Evolutionary conservation across 257 asterid genomes (phyloP).

Genomic region (Solanum virginianum): DNA sequence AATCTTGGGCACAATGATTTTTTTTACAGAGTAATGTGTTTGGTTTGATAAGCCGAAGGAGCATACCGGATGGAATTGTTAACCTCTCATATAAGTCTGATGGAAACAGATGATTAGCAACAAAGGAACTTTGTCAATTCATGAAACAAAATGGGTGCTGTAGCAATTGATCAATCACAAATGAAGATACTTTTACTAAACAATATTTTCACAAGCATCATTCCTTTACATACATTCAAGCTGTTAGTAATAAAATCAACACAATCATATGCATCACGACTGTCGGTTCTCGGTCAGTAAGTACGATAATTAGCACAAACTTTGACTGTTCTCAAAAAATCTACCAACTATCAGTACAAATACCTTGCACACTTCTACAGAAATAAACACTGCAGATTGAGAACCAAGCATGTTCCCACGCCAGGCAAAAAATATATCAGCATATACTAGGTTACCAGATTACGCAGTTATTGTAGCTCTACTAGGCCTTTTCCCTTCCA

Average conservation of each 20-base stretch:
- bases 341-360: conserved; percentile 20
- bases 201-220: conserved; percentile 4
- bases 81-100: not conserved
- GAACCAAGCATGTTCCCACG: conserved; percentile 31
- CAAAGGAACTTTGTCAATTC: not conserved
- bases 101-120: not conserved
- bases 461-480: conserved; percentile 36
- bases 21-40: not conserved
- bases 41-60: not conserved
- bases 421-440: conserved; percentile 32
- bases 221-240: conserved; percentile 31
- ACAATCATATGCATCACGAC: conserved; percentile 29
- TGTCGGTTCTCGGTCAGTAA: conserved; percentile 21
- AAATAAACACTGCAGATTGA: conserved; percentile 12
- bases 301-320: conserved; percentile 23
- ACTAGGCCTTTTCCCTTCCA: conserved; percentile 78
- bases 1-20: not conserved
- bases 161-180: not conserved
- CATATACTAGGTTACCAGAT: conserved; percentile 16
- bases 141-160: not conserved
- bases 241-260: conserved; percentile 30
- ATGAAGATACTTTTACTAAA: not conserved
- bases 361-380: conserved; percentile 32
- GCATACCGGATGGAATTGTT: not conserved
- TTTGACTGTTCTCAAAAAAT: conserved; percentile 24